phyloP scores from a whole-genome alignment of 257 asterid genomes.

The Buddleja alternifolia region DNA sequence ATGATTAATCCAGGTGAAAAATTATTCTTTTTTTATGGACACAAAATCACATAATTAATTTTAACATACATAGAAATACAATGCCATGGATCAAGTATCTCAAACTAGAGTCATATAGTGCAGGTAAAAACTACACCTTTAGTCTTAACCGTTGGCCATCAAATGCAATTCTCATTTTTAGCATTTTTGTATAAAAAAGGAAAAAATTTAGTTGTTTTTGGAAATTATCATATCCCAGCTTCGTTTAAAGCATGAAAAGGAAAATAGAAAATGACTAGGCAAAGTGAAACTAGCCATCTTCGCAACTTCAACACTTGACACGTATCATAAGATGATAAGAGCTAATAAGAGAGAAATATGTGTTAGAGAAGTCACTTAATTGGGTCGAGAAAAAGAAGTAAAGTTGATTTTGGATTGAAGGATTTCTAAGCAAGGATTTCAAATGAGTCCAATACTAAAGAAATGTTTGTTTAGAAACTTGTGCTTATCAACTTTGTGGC shows the following conservation, averaged over 20 bases:
- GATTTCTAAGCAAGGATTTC: no score
- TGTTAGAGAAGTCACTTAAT: conserved; percentile 2
- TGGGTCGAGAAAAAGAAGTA: background rate
- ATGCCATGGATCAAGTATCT: background rate
- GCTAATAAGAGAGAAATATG: background rate
- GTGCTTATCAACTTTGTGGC: no score
- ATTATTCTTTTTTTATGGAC: background rate
- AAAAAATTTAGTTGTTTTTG: no score
- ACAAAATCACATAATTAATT: conserved; percentile 7
- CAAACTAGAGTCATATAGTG: background rate
- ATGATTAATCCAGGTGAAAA: conserved; percentile 24
- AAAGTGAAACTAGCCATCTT: background rate
- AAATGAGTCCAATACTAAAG: no score
- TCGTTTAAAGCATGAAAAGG: no score
- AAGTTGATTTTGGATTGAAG: no score
- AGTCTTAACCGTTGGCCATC: background rate
- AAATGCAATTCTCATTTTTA: background rate
- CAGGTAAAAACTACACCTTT: no score
- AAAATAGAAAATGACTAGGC: no score
- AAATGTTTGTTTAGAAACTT: no score
- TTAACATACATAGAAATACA: conserved; percentile 10
- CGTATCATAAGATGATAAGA: background rate
- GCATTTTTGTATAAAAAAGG: background rate
- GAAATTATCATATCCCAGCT: no score
- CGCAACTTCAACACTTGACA: background rate